Conservation (phyloP, 2,329 filamentous ascomycete genomes). For the Elsinoe arachidis region DNA sequence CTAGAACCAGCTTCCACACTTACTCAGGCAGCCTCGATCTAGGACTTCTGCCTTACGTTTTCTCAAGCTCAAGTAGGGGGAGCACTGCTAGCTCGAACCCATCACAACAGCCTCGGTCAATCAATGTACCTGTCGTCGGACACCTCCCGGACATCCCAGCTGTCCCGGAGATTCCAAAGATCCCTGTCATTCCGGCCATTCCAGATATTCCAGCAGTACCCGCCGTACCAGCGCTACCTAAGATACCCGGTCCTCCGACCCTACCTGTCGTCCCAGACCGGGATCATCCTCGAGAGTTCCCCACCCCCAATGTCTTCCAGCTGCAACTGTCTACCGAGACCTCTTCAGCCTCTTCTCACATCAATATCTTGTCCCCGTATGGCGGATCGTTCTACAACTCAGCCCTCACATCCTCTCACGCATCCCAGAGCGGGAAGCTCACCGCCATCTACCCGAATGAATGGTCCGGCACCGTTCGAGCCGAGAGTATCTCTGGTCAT, state of each 20-base stretch:
- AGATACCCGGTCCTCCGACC: not conserved
- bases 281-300: not conserved
- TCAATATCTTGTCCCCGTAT: not conserved
- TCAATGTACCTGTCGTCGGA: not conserved
- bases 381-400: not conserved
- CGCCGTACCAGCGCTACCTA: not conserved
- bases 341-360: not conserved
- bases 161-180: not conserved
- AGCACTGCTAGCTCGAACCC: not conserved
- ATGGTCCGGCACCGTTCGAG: slow-evolving; percentile 8
- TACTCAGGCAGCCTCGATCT: slow-evolving; percentile 1
- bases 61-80: not conserved
- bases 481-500: slow-evolving; percentile 1
- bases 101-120: not conserved
- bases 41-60: slow-evolving; percentile 8
- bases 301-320: not conserved
- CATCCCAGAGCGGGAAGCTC: not conserved
- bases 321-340: not conserved
- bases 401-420: not conserved
- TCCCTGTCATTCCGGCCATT: not conserved
- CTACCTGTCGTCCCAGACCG: not conserved
- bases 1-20: not conserved
- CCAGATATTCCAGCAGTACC: not conserved
- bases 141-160: not conserved
- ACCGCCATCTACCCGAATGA: not conserved